Evolutionary conservation across 2,329 filamentous ascomycete species (phyloP).

Genomic region (Botrytis cinerea): DNA sequence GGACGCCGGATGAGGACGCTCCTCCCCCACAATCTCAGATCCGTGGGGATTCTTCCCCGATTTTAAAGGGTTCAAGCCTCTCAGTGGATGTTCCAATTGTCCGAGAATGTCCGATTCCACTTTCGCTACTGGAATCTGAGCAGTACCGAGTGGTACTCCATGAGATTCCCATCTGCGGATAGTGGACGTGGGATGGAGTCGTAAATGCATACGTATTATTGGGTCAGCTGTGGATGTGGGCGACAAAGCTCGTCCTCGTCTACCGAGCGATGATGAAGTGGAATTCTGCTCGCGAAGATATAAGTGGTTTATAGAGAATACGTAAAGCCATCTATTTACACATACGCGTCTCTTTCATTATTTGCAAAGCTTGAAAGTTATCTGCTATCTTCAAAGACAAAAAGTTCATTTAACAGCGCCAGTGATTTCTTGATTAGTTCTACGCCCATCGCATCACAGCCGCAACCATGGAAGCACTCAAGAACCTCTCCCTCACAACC

Average conservation of each 20-base stretch:
- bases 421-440: no score
- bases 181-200: neutral
- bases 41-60: neutral
- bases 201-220: neutral
- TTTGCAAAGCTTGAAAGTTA: neutral
- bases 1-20: neutral
- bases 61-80: neutral
- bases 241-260: neutral
- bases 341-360: neutral
- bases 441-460: neutral
- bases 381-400: no score
- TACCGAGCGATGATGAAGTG: neutral
- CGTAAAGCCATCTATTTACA: neutral
- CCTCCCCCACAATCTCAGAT: neutral
- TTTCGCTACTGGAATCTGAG: neutral
- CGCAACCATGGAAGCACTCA: slow-evolving; percentile 34
- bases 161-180: neutral
- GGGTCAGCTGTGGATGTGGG: neutral
- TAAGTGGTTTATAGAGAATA: neutral
- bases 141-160: neutral
- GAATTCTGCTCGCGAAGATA: neutral
- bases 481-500: slow-evolving; percentile 27
- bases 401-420: neutral
- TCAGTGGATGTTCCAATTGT: neutral
- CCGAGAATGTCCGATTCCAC: neutral